These are phyloP conservation scores for Flueggea neowawraea DNA, from an alignment of 441 rosid genomes.

Conservation along the genomic window DNA sequence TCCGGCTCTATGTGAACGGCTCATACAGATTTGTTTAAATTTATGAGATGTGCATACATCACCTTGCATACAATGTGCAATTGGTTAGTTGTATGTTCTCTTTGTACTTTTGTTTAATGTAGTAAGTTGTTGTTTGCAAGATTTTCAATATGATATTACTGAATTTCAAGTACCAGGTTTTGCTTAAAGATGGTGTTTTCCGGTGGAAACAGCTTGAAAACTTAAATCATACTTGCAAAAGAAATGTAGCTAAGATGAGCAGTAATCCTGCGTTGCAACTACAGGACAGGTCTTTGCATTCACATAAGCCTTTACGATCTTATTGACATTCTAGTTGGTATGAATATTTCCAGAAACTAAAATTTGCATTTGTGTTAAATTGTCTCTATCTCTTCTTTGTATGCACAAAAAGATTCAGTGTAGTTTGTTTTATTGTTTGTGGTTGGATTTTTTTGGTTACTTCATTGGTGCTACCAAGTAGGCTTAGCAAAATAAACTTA, in stretches of 20 bases:
- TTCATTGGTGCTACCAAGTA: too few species aligned
- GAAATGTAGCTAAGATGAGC: slow-evolving; percentile 95
- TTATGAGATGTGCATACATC: neutral
- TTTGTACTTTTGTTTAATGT: too few species aligned
- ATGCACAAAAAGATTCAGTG: too few species aligned
- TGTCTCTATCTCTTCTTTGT: too few species aligned
- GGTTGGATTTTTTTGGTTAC: too few species aligned
- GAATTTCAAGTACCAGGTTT: slow-evolving; percentile 49
- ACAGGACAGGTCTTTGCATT: slow-evolving; percentile 39
- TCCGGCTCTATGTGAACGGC: slow-evolving; percentile 94
- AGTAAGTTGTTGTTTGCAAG: too few species aligned
- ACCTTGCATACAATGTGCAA: neutral
- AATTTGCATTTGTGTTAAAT: too few species aligned
- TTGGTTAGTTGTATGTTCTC: neutral
- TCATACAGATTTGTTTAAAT: slow-evolving; percentile 64
- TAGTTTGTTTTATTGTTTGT: too few species aligned
- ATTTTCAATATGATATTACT: neutral
- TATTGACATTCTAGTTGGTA: too few species aligned
- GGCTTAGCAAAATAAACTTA: too few species aligned
- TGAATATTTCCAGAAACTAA: slow-evolving; percentile 11
- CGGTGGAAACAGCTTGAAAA: slow-evolving; percentile 97
- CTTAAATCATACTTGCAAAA: slow-evolving; percentile 86
- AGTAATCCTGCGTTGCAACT: slow-evolving; percentile 76
- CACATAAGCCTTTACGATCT: neutral
- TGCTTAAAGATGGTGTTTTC: slow-evolving; percentile 84